These are phyloP conservation scores for Hysterangium stoloniferum DNA, from an alignment of 768 basidiomycete species.

Conservation along the genomic window DNA sequence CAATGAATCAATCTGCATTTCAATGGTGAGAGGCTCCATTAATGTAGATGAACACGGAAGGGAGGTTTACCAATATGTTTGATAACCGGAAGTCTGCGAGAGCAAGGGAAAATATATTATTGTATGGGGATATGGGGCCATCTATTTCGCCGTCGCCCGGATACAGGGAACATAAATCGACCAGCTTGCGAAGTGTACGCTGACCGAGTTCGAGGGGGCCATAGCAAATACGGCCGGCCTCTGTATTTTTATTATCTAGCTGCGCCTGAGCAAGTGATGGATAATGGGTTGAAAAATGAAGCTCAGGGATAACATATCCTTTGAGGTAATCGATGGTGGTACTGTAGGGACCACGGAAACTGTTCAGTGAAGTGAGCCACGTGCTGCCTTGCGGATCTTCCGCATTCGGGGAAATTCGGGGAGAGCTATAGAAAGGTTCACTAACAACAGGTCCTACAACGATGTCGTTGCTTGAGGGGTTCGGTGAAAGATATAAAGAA, in stretches of 20 bases:
- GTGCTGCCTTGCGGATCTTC: neutral
- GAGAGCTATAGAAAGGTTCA: conserved; percentile 17
- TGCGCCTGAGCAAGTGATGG: conserved; percentile 2
- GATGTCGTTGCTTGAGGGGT: neutral
- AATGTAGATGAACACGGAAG: no score
- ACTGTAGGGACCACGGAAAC: conserved; percentile 16
- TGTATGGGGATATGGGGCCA: no score
- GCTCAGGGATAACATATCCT: conserved; percentile 12
- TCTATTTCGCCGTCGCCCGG: no score
- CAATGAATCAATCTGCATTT: conserved; percentile 13
- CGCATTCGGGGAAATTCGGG: conserved; percentile 15
- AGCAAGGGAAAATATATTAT: conserved; percentile 14
- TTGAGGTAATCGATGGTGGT: conserved; percentile 11
- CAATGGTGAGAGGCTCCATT: neutral
- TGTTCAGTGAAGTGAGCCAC: neutral
- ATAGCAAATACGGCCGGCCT: neutral
- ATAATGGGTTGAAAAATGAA: conserved; percentile 6
- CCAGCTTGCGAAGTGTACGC: conserved; percentile 13
- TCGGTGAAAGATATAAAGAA: conserved; percentile 15
- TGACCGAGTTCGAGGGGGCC: conserved; percentile 13
- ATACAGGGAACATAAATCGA: conserved; percentile 15
- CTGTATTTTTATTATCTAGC: no score
- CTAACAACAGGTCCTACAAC: conserved; percentile 17
- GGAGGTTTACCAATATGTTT: conserved; percentile 16
- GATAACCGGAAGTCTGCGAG: conserved; percentile 18